phyloP scores from a whole-genome alignment of 257 asterid genomes.

The Solanum appendiculatum region DNA sequence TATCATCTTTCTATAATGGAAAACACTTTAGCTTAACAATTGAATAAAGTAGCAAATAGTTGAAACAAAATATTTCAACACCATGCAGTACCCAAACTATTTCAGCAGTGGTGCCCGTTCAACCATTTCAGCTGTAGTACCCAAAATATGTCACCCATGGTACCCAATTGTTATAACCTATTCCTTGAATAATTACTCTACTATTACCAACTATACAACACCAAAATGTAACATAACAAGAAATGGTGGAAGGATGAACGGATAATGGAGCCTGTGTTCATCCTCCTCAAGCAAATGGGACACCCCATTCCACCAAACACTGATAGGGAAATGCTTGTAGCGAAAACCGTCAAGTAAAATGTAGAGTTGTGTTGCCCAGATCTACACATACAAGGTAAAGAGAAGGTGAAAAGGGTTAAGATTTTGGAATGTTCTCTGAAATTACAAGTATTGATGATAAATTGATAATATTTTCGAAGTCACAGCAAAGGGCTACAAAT shows the following conservation, averaged over 20 bases:
- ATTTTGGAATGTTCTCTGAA: neutral
- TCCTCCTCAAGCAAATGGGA: neutral
- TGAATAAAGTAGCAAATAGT: too few relatives aligned
- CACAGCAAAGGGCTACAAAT: neutral
- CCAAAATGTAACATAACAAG: neutral
- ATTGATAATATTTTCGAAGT: neutral
- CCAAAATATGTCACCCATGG: too few relatives aligned
- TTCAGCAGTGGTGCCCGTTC: too few relatives aligned
- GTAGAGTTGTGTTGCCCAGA: neutral
- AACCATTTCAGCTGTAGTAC: too few relatives aligned
- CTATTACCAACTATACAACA: too few relatives aligned
- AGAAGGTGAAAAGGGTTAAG: too few relatives aligned
- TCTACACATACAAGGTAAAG: neutral
- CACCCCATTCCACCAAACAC: neutral
- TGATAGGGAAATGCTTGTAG: neutral
- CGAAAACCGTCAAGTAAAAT: neutral
- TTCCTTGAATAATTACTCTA: too few relatives aligned
- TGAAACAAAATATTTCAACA: too few relatives aligned
- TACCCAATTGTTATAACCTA: too few relatives aligned
- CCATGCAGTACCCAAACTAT: too few relatives aligned
- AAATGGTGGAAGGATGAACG: neutral
- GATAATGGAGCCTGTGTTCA: neutral
- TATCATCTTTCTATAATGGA: too few relatives aligned
- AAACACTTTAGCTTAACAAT: too few relatives aligned
- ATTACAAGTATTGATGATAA: neutral